phyloP scores from a whole-genome alignment of 805 yeast species.

The Myxozyma lipomycoides region DNA sequence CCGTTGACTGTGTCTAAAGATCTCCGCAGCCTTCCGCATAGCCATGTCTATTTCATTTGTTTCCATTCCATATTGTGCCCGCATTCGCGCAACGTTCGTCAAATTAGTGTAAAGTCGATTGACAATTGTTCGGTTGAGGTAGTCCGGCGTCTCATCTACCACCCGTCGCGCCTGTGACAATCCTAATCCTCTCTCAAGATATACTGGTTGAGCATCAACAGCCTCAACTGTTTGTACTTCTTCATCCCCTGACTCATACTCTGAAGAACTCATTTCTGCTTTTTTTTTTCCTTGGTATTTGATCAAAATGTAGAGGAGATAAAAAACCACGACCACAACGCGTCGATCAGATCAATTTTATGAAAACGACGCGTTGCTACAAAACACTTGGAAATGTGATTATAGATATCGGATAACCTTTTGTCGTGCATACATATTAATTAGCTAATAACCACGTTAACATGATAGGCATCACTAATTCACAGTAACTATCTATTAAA shows the following conservation, averaged over 20 bases:
- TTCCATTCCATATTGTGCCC: slow-evolving; percentile 3
- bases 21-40: not conserved
- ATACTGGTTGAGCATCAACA: slow-evolving; percentile 1
- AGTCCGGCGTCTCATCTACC: not conserved
- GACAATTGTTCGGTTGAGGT: not conserved
- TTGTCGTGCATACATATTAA: too few relatives aligned
- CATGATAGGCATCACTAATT: too few relatives aligned
- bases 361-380: too few relatives aligned
- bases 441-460: too few relatives aligned
- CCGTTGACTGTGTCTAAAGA: not conserved
- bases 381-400: too few relatives aligned
- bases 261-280: slow-evolving; percentile 32
- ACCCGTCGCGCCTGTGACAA: not conserved
- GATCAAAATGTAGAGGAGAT: too few relatives aligned
- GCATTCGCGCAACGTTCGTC: not conserved
- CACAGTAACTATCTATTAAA: too few relatives aligned
- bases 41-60: slow-evolving; percentile 3
- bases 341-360: too few relatives aligned
- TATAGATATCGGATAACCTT: too few relatives aligned
- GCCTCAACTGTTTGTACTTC: not conserved
- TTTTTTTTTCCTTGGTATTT: too few relatives aligned
- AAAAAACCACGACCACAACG: too few relatives aligned
- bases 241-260: slow-evolving; percentile 30
- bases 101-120: not conserved
- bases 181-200: not conserved